Percentiles rank a stretch among this genome's conserved stretches.
These are phyloP conservation scores for Fragaria nilgerrensis DNA, from an alignment of 306 rosid genomes.

Conservation along the genomic window DNA sequence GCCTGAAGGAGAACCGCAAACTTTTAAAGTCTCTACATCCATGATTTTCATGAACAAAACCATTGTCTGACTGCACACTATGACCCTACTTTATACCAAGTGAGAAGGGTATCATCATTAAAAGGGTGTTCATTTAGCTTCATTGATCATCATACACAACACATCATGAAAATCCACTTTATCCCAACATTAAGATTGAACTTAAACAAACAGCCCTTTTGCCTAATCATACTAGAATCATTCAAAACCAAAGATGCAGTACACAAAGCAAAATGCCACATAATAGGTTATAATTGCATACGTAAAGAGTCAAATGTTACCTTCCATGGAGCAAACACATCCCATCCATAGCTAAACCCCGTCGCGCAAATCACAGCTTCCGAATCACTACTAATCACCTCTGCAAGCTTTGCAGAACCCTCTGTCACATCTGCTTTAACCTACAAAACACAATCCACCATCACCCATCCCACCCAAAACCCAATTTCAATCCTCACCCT, in stretches of 20 bases:
- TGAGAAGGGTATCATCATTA: not conserved
- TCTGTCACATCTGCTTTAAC: conserved; percentile 95
- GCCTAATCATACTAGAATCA: not conserved
- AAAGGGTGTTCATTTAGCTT: not conserved
- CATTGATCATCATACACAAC: not conserved
- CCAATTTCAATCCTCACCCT: conserved; percentile 3
- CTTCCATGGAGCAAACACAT: conserved; percentile 96
- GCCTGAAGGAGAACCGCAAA: not conserved
- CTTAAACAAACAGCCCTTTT: not conserved
- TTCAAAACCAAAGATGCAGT: not conserved
- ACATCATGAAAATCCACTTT: not conserved
- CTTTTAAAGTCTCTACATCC: not conserved
- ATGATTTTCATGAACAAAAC: not conserved
- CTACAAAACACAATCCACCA: conserved; percentile 37
- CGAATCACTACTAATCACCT: conserved; percentile 72
- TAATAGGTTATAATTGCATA: not conserved
- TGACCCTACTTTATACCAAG: not conserved
- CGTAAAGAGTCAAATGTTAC: conserved; percentile 34
- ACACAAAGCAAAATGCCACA: not conserved
- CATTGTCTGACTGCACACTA: not conserved
- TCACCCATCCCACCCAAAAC: conserved; percentile 10
- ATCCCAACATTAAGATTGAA: not conserved
- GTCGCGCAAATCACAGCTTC: conserved; percentile 93
- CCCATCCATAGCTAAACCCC: conserved; percentile 85
- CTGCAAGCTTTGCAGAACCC: conserved; percentile 79